phyloP scores from a whole-genome alignment of 345 rosid species.

The Conringia planisiliqua region DNA sequence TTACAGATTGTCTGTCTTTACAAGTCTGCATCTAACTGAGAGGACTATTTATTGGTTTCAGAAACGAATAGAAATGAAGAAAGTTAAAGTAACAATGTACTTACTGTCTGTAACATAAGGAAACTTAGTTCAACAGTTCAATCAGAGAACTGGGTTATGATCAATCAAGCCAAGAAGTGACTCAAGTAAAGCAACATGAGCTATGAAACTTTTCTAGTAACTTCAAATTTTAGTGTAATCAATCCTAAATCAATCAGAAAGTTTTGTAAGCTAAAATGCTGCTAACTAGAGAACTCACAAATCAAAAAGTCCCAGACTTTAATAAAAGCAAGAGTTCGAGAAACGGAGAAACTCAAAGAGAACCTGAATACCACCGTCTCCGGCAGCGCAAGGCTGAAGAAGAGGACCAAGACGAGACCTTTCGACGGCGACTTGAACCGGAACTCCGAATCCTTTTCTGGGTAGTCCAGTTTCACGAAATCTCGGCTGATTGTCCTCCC shows the following conservation, averaged over 20 bases:
- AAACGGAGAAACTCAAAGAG: background rate
- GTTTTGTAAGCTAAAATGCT: background rate
- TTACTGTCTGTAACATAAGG: background rate
- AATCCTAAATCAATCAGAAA: background rate
- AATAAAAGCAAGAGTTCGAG: background rate
- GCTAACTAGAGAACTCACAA: background rate
- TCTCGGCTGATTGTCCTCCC: conserved; percentile 21
- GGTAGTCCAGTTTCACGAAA: conserved; percentile 67
- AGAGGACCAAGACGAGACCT: conserved; percentile 63
- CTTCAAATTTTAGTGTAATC: background rate
- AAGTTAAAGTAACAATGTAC: background rate
- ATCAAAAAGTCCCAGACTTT: background rate
- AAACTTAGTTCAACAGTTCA: background rate
- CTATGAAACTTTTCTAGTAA: background rate
- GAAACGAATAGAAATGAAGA: background rate
- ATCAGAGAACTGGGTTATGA: background rate
- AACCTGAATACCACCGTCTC: conserved; percentile 96
- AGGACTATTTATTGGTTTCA: background rate
- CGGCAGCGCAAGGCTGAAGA: conserved; percentile 57
- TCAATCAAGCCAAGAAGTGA: background rate
- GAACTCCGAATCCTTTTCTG: conserved; percentile 76
- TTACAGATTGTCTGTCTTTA: background rate
- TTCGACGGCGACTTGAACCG: conserved; percentile 77
- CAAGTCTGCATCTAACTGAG: background rate
- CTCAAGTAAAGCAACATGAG: background rate